phyloP scores from a whole-genome alignment of 2,329 filamentous ascomycete genomes.

The Ceratocystis diversiconidia region DNA sequence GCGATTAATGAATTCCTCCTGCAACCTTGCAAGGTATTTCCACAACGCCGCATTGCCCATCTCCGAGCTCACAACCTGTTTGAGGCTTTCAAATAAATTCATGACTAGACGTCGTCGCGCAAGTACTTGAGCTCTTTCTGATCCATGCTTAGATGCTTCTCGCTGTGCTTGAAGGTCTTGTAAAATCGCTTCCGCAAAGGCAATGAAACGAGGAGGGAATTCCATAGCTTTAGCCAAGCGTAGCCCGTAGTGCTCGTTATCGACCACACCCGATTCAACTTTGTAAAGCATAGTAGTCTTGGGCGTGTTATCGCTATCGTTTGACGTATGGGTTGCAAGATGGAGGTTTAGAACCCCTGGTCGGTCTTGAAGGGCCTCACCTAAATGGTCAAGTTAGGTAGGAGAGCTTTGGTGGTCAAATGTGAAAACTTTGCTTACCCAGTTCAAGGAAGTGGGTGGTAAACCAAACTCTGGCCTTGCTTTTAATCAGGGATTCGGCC shows the following conservation, averaged over 20 bases:
- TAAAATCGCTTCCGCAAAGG: constrained; percentile 53
- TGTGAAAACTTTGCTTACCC: constrained; percentile 25
- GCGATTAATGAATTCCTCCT: constrained; percentile 53
- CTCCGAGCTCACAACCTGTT: constrained; percentile 49
- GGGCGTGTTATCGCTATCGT: constrained; percentile 32
- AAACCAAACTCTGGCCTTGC: constrained; percentile 72
- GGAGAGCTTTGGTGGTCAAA: background rate
- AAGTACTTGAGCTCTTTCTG: constrained; percentile 42
- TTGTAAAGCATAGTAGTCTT: constrained; percentile 83
- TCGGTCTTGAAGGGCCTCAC: constrained; percentile 57
- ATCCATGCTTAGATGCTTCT: constrained; percentile 43
- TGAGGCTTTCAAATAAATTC: constrained; percentile 55
- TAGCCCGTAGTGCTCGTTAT: constrained; percentile 71
- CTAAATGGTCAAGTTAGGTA: constrained; percentile 24
- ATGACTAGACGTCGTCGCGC: constrained; percentile 60
- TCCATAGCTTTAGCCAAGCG: constrained; percentile 61
- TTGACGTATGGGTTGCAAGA: constrained; percentile 53
- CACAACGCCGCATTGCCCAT: constrained; percentile 51
- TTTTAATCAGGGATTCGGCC: constrained; percentile 73
- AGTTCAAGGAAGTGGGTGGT: constrained; percentile 85
- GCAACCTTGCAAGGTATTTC: constrained; percentile 50
- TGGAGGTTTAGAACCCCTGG: constrained; percentile 73
- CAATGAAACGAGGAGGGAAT: constrained; percentile 52
- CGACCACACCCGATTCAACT: constrained; percentile 54
- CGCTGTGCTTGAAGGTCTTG: constrained; percentile 43